Base-by-base conservation (phyloP, 2,329 filamentous ascomycete species). In the Paradendryphiella salina region DNA sequence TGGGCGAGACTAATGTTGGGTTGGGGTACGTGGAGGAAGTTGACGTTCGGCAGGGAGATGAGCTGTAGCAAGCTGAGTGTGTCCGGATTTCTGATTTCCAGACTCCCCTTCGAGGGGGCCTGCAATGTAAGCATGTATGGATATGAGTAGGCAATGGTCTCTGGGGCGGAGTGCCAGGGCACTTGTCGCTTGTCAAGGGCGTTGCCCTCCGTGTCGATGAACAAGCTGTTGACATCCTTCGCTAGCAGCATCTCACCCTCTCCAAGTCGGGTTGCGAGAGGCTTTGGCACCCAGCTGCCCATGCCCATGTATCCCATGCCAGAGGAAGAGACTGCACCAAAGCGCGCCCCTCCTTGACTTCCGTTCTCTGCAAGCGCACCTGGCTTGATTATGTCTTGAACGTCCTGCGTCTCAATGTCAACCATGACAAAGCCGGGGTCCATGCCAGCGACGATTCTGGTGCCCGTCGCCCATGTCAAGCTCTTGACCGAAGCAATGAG, bases 251-350 rank as follows among this genome's bases (percentile, higher is more conserved):
- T 84, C 74, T 96, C 84, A 4, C 89, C 89, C 57, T 95, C 89
- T 2, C 85, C 83, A 10, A 99, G 80, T 61, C 87, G 87, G 5
- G 92, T 87, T 5, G 90, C 90, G 63, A 99, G 80, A 5, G 94
- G 95, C 66, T 90, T 95, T 1, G 94, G 93, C 48, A 93, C 90
- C 77, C 91, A 94, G 34, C 90, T 89, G 41, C 90, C 91, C 69
- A 97, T 86, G 1, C 93, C 93, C 83, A 97, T 96, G 69, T 97
- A 97, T 36, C 92, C 91, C 90, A 97, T 96, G 39, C 90, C 89
- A 6, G 87, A 88, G 46, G 86, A 88, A 52, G 87, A 88, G 56
- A 93, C 86, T 1, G 90, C 88, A 5, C 90, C 90, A 60, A 96
- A 93, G 31, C 91, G 83, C 47, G 85, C 86, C 2, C 82, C 84